A percentile compares a stretch with the other conserved stretches of the same genome.
These are phyloP conservation scores for Pachysolen tannophilus DNA, from an alignment of 805 yeast genomes.

Conservation along the genomic window DNA sequence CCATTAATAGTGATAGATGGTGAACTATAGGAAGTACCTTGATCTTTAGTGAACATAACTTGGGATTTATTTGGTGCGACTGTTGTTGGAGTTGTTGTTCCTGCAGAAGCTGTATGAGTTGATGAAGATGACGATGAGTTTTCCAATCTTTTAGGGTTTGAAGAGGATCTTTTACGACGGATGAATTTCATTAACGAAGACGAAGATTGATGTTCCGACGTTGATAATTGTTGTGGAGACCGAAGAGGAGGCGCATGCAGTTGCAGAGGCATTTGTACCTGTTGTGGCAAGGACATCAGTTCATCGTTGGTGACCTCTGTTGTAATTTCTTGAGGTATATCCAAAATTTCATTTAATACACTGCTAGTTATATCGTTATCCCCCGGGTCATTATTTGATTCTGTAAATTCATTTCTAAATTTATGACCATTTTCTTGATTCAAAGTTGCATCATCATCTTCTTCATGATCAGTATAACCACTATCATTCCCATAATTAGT, in stretches of 20 bases:
- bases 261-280: conserved; percentile 11
- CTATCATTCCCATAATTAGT: conserved; percentile 10
- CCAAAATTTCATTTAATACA: conserved; percentile 6
- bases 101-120: conserved; percentile 11
- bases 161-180: conserved; percentile 25
- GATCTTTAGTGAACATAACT: too few species aligned
- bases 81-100: too few species aligned
- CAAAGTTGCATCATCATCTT: conserved; percentile 6
- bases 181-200: conserved; percentile 22
- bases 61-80: too few species aligned
- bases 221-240: too few species aligned
- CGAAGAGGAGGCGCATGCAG: too few species aligned
- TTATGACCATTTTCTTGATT: background rate
- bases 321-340: conserved; percentile 4
- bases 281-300: too few species aligned
- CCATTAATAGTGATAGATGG: too few species aligned
- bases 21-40: too few species aligned
- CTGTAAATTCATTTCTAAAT: background rate
- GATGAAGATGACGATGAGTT: conserved; percentile 8
- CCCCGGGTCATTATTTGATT: conserved; percentile 6
- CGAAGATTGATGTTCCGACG: too few species aligned
- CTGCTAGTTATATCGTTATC: conserved; percentile 3
- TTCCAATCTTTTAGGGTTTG: conserved; percentile 18
- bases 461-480: conserved; percentile 2
- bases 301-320: background rate